A percentile compares a stretch with the other conserved stretches of the same genome.
These are phyloP conservation scores for Plectosphaerella plurivora DNA, from an alignment of 2,329 filamentous ascomycete genomes.

Conservation along the genomic window DNA sequence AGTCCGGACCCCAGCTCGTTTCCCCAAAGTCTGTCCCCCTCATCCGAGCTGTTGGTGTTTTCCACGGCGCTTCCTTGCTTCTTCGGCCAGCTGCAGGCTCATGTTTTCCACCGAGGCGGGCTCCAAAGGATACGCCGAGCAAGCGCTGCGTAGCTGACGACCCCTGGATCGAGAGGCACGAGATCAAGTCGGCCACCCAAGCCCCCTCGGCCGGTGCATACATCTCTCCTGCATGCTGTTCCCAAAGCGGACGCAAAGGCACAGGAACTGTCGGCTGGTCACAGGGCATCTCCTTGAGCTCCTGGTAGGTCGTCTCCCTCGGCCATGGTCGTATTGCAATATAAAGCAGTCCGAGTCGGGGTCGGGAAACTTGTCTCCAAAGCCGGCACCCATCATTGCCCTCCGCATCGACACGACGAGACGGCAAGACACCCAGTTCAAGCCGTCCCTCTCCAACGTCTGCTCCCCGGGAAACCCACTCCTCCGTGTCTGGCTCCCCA, in stretches of 20 bases:
- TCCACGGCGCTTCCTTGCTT: background rate
- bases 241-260: slow-evolving; percentile 9
- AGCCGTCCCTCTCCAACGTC: too few relatives aligned
- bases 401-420: slow-evolving; percentile 4
- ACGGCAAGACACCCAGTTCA: too few relatives aligned
- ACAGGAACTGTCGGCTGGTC: background rate
- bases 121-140: slow-evolving; percentile 1
- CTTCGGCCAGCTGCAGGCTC: slow-evolving; percentile 2
- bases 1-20: background rate
- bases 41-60: background rate
- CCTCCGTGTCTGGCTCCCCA: background rate
- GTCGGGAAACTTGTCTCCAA: background rate
- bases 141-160: background rate
- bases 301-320: too few relatives aligned
- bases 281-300: background rate
- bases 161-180: background rate
- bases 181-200: background rate
- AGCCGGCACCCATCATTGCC: slow-evolving; percentile 7
- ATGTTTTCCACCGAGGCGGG: slow-evolving; percentile 3
- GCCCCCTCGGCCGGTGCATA: slow-evolving; percentile 6
- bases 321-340: too few relatives aligned
- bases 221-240: slow-evolving; percentile 8
- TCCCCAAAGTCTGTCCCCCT: background rate
- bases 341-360: too few relatives aligned
- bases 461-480: too few relatives aligned